Base-by-base conservation (phyloP, 352 stramenopile genomes). In the Globisporangium orthogonon region DNA sequence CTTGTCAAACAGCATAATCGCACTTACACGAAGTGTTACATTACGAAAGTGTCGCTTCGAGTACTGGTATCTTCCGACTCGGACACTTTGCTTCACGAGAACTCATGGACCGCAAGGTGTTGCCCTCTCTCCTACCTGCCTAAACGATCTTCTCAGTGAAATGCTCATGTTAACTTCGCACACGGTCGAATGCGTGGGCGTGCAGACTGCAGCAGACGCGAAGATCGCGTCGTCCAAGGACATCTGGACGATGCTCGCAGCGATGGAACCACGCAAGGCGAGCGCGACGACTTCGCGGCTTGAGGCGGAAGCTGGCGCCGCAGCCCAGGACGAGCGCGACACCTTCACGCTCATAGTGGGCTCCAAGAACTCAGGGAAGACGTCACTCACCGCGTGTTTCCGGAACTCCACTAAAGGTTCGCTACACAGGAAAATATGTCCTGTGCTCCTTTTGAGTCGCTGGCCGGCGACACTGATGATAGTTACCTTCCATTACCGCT, bases 341-440 rank as follows among this genome's bases (percentile, higher is more conserved):
- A 89, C 79, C 45, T 89, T 87, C 61, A 84, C 78, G 28, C 66
- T 91, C 45, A 67, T 89, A 28, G 69, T 91, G 0, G 79, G 84
- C 35, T 74, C 78, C 4, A 87, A 84, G 18, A 66, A 71, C 47
- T 73, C 83, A 0, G 87, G 86, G 18, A 97, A 97, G 70, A 89
- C 81, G 15, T 91, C 79, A 33, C 63, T 97, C n/a, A 77, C 78
- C 13, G 69, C 70, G 15, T 77, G 69, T 31, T 89, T 89, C 46
- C 69, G 82, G 29, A 88, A 86, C 66, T 83, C 74, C 3, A 66
- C 69, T 33, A 88, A 85, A 65, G 65, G 68, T 76, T 17, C 17
- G 58, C 53, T 1, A 9, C 14, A 13, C 6, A n/a, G 9, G 2
- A 11, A 7, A 29, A 52, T 2, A 23, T 23, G 23, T 23, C 1